These are phyloP conservation scores for Suhomyces emberorum DNA, from an alignment of 805 yeast species.

Conservation along the genomic window DNA sequence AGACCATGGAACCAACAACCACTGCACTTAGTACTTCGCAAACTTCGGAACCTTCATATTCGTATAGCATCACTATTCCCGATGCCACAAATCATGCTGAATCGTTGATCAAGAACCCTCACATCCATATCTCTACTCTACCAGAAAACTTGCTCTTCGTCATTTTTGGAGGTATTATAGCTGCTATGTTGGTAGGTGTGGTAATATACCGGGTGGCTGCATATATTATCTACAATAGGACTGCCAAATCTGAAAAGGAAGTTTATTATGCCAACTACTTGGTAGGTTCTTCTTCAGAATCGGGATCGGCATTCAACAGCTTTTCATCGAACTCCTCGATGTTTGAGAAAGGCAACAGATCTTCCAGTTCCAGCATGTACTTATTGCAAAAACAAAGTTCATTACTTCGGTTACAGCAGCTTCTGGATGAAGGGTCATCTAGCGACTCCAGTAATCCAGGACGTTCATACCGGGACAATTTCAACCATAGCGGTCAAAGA, in stretches of 20 bases:
- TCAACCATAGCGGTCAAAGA: conserved; percentile 21
- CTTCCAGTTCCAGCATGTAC: conserved; percentile 13
- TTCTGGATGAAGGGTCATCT: conserved; percentile 7
- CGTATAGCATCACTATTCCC: conserved; percentile 4
- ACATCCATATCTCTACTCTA: conserved; percentile 18
- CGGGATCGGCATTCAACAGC: conserved; percentile 11
- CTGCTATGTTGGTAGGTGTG: conserved; percentile 15
- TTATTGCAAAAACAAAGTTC: conserved; percentile 12
- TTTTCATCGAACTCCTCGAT: conserved; percentile 20
- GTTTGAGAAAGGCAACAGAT: conserved; percentile 17
- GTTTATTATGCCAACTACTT: conserved; percentile 21
- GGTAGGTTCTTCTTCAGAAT: conserved; percentile 4
- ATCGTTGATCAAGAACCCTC: conserved; percentile 25
- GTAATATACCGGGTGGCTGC: conserved; percentile 19
- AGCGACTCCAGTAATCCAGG: conserved; percentile 20
- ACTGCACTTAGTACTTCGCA: not conserved
- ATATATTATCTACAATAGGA: conserved; percentile 20
- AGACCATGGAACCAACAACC: not conserved
- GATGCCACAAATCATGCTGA: not conserved
- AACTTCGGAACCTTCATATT: conserved; percentile 2
- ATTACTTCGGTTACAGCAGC: conserved; percentile 5
- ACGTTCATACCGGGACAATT: conserved; percentile 27
- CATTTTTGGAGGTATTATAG: conserved; percentile 36
- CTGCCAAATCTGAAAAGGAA: conserved; percentile 32
- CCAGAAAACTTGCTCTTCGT: conserved; percentile 43